phyloP scores from a whole-genome alignment of 2,329 filamentous ascomycete genomes.

The Penicillium frequentans region DNA sequence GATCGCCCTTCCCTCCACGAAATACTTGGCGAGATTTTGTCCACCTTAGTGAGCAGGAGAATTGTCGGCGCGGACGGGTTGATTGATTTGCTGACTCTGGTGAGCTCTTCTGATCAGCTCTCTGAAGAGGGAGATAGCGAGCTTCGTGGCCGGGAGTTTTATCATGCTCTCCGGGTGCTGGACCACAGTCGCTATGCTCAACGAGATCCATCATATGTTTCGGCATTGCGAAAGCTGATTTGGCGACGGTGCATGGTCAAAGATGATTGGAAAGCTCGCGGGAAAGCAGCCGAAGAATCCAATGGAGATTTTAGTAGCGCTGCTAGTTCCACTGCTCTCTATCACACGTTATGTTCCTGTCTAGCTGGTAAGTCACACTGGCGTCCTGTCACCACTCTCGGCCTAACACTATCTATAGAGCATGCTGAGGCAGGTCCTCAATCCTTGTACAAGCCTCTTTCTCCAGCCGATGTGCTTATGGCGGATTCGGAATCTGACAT shows the following conservation, averaged over 20 bases:
- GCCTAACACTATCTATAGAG: constrained; percentile 9
- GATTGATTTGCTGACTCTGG: constrained; percentile 70
- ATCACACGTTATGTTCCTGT: constrained; percentile 64
- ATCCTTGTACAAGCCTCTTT: constrained; percentile 25
- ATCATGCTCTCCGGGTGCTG: constrained; percentile 63
- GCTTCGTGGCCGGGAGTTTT: constrained; percentile 65
- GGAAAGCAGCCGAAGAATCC: constrained; percentile 72
- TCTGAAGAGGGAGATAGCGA: constrained; percentile 48
- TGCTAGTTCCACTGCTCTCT: constrained; percentile 67
- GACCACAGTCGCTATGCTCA: constrained; percentile 57
- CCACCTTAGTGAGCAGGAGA: constrained; percentile 68
- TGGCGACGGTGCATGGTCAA: constrained; percentile 85
- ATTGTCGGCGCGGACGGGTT: constrained; percentile 60
- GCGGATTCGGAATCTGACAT: constrained; percentile 48
- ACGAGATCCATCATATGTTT: constrained; percentile 42
- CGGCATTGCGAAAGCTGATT: constrained; percentile 50
- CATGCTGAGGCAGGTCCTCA: background rate
- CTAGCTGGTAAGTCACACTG: constrained; percentile 48
- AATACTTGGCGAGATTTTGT: constrained; percentile 70
- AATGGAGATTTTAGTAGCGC: constrained; percentile 66
- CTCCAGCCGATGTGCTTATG: constrained; percentile 31
- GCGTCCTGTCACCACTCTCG: background rate
- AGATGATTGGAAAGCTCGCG: constrained; percentile 81
- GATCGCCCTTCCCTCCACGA: constrained; percentile 66
- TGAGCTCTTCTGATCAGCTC: constrained; percentile 54